Evolutionary conservation across 495 filamentous ascomycete species (phyloP), one percentile per base, ranked within the genome.

Genomic region (Hypoxylon crocopeplum): DNA sequence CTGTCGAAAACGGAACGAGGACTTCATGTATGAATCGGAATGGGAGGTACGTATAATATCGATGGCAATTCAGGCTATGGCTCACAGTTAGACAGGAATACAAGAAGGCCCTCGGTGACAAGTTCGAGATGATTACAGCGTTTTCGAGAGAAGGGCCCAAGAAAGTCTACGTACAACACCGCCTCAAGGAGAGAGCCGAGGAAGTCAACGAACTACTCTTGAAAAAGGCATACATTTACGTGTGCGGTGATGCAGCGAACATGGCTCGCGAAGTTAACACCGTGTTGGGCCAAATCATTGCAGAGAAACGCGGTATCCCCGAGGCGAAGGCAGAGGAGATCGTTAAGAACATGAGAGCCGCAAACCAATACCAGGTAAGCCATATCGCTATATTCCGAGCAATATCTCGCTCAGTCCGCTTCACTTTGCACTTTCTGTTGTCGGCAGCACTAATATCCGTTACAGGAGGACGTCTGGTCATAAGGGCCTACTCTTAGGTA

Each of bases 101-200:
- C 75, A 85, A 90, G 72, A 72, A 89, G 51, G 84, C 84, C 40
- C 84, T 99, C 39, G 93, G 93, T 46, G 89, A 93, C 69, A 87
- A 86, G 11, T 92, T 99, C 69, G 85, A 89, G 69, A 73, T 98
- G 45, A 84, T 97, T 71, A 91, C 88, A 19, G 94, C 94, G 40
- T 99, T 99, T 78, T 99, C 94, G 7, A 85, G 94, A 58, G 91
- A 97, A 56, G 81, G 80, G 0, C 62, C 82, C 25, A 77, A 91
- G 72, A 99, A 99, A 79, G 90, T 99, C 27, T 99, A 99, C 69
- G 94, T 99, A 5, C 94, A 99, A 75, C 93, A 99, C 74, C 81
- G 90, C 55, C 80, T 99, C 51, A 84, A 88, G 72, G 91, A 97
- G 73, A 78, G 86, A 17, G 89, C 91, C 22, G 80, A 87, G 46